These are phyloP conservation scores for Pseudopithomyces maydicus DNA, from an alignment of 2,329 filamentous ascomycete genomes.

Conservation along the genomic window DNA sequence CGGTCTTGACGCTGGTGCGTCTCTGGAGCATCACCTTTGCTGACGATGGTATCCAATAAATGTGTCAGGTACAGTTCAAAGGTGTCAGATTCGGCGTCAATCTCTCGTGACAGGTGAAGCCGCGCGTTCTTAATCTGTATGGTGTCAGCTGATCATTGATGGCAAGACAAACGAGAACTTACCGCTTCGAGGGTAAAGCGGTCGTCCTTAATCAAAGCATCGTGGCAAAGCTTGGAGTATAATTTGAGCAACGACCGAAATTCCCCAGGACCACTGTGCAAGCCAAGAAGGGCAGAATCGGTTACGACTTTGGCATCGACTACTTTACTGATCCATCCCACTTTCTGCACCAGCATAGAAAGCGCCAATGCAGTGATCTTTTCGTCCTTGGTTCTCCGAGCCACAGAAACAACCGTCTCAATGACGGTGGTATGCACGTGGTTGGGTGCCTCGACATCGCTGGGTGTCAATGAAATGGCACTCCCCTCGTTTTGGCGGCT, in stretches of 20 bases:
- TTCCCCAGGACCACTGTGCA: slow-evolving; percentile 78
- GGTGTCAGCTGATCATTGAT: not conserved
- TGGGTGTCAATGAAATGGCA: slow-evolving; percentile 76
- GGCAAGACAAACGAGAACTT: slow-evolving; percentile 41
- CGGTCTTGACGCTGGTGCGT: slow-evolving; percentile 71
- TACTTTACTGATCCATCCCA: slow-evolving; percentile 77
- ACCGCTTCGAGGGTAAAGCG: slow-evolving; percentile 72
- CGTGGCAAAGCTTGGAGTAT: slow-evolving; percentile 75
- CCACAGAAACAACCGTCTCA: slow-evolving; percentile 92
- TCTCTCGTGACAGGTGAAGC: slow-evolving; percentile 73
- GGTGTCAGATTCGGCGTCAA: slow-evolving; percentile 71
- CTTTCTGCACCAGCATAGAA: slow-evolving; percentile 95
- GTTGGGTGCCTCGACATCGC: slow-evolving; percentile 78
- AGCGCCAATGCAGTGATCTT: slow-evolving; percentile 93
- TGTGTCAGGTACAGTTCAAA: slow-evolving; percentile 85
- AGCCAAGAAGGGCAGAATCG: slow-evolving; percentile 77
- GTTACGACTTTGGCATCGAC: slow-evolving; percentile 87
- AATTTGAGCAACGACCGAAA: slow-evolving; percentile 86
- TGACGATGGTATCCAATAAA: slow-evolving; percentile 84
- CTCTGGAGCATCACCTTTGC: slow-evolving; percentile 84
- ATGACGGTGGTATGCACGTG: slow-evolving; percentile 85
- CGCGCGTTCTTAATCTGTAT: slow-evolving; percentile 76
- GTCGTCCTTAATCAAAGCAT: slow-evolving; percentile 73
- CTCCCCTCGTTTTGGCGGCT: slow-evolving; percentile 66
- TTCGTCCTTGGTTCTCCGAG: slow-evolving; percentile 77